Percentiles rank a stretch among this genome's conserved stretches.
Evolutionary conservation across 768 basidiomycete species (phyloP).

Genomic region (Mycena alexandri): DNA sequence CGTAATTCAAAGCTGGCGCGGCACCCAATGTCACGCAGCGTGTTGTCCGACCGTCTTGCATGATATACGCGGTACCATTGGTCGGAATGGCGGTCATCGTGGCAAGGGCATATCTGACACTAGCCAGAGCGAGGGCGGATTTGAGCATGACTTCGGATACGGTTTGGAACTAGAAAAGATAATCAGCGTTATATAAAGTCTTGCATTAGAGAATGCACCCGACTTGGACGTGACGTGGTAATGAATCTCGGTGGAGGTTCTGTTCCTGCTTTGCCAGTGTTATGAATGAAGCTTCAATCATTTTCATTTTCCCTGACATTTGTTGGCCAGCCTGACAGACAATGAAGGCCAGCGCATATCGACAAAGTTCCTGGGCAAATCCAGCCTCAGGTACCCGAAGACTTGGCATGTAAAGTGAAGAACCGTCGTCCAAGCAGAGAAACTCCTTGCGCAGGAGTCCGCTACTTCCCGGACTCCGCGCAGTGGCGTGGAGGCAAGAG

Average conservation of each 20-base stretch:
- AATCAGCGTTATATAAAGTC: constrained; percentile 14
- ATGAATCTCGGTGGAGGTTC: constrained; percentile 14
- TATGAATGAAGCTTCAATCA: not conserved
- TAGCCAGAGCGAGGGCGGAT: constrained; percentile 19
- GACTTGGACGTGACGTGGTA: constrained; percentile 13
- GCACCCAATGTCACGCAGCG: constrained; percentile 22
- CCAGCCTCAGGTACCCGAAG: constrained; percentile 11
- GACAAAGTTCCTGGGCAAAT: constrained; percentile 21
- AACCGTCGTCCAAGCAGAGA: too few species aligned
- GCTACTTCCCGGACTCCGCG: too few species aligned
- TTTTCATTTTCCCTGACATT: constrained; percentile 6
- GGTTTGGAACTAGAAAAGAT: constrained; percentile 16
- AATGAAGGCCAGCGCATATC: constrained; percentile 11
- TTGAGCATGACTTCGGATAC: constrained; percentile 23
- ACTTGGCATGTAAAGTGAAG: too few species aligned
- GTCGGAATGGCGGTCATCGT: constrained; percentile 22
- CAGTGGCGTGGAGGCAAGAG: too few species aligned
- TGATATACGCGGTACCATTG: constrained; percentile 17
- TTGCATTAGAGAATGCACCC: constrained; percentile 22
- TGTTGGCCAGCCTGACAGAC: constrained; percentile 18
- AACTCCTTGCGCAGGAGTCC: too few species aligned
- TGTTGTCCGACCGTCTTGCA: constrained; percentile 26
- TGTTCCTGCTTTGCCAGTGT: constrained; percentile 13
- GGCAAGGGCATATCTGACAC: constrained; percentile 24
- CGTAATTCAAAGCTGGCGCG: constrained; percentile 19